Evolutionary conservation across 2,329 filamentous ascomycete genomes (phyloP).

Genomic region (Sclerotinia sclerotiorum): DNA sequence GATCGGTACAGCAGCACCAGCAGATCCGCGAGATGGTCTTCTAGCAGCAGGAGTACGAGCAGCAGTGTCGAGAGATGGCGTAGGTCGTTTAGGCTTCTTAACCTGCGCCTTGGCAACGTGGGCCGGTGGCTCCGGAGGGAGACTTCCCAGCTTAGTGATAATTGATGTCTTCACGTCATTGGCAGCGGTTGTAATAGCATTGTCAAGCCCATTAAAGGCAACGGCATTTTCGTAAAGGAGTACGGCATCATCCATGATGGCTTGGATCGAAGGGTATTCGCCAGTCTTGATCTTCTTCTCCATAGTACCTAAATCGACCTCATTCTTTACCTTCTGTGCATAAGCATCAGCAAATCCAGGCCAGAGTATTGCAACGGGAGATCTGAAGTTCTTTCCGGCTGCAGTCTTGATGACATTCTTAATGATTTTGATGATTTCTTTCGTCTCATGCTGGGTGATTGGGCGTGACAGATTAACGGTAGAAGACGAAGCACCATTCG

Average conservation of each 20-base stretch:
- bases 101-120: slow-evolving; percentile 50
- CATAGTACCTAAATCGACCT: slow-evolving; percentile 82
- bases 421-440: slow-evolving; percentile 64
- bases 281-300: slow-evolving; percentile 72
- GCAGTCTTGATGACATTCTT: slow-evolving; percentile 84
- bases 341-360: slow-evolving; percentile 75
- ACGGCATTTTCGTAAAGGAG: slow-evolving; percentile 78
- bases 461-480: slow-evolving; percentile 17
- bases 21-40: slow-evolving; percentile 41
- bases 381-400: slow-evolving; percentile 70
- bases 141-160: slow-evolving; percentile 51
- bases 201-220: slow-evolving; percentile 77
- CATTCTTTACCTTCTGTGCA: slow-evolving; percentile 65
- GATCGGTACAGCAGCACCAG: slow-evolving; percentile 39
- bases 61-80: slow-evolving; percentile 45
- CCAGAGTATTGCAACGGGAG: slow-evolving; percentile 74
- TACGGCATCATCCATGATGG: slow-evolving; percentile 71
- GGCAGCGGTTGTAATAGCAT: slow-evolving; percentile 64
- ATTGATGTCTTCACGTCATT: slow-evolving; percentile 59
- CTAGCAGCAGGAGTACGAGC: slow-evolving; percentile 42
- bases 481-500: slow-evolving; percentile 33
- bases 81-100: slow-evolving; percentile 61
- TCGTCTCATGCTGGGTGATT: slow-evolving; percentile 60
- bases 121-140: slow-evolving; percentile 47
- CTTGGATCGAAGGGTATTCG: slow-evolving; percentile 67